A percentile compares a stretch with the other conserved stretches of the same genome.
These are phyloP conservation scores for Penicillium sumatraense DNA, from an alignment of 2,329 filamentous ascomycete species.

Conservation along the genomic window DNA sequence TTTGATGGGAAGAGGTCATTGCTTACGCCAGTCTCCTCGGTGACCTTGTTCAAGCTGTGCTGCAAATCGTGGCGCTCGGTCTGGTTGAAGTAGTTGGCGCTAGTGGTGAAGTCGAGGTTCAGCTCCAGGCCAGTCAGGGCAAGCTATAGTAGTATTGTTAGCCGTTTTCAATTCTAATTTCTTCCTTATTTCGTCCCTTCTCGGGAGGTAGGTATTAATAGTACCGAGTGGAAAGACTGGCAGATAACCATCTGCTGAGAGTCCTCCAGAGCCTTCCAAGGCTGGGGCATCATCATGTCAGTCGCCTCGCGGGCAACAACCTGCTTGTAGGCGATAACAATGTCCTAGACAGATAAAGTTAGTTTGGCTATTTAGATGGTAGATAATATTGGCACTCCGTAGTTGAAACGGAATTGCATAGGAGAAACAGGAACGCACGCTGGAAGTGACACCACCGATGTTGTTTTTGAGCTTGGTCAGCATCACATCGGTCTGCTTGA, in stretches of 20 bases:
- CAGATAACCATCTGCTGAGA: slow-evolving; percentile 13
- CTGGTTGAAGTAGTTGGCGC: slow-evolving; percentile 10
- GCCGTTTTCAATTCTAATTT: background rate
- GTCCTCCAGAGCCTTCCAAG: slow-evolving; percentile 7
- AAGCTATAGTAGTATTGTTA: slow-evolving; percentile 4
- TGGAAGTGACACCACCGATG: slow-evolving; percentile 1
- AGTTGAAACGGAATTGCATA: background rate
- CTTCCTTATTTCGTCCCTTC: background rate
- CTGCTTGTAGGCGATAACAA: slow-evolving; percentile 9
- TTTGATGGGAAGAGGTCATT: background rate
- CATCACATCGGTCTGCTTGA: slow-evolving; percentile 10
- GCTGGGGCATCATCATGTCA: slow-evolving; percentile 10
- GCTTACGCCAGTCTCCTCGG: slow-evolving; percentile 10
- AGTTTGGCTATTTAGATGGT: background rate
- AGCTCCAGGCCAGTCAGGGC: slow-evolving; percentile 12
- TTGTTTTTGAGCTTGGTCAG: slow-evolving; percentile 9
- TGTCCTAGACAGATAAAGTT: background rate
- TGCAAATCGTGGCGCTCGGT: slow-evolving; percentile 9
- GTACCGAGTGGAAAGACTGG: slow-evolving; percentile 18
- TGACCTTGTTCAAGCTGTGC: slow-evolving; percentile 8
- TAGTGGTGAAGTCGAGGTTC: slow-evolving; percentile 8
- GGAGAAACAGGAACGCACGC: background rate
- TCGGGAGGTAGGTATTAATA: background rate
- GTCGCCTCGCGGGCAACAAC: slow-evolving; percentile 4
- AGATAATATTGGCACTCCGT: background rate